Percentiles rank a stretch among this genome's conserved stretches.
phyloP scores from a whole-genome alignment of 1,284 basidiomycete genomes.

The Fistulinella cinereoalba region DNA sequence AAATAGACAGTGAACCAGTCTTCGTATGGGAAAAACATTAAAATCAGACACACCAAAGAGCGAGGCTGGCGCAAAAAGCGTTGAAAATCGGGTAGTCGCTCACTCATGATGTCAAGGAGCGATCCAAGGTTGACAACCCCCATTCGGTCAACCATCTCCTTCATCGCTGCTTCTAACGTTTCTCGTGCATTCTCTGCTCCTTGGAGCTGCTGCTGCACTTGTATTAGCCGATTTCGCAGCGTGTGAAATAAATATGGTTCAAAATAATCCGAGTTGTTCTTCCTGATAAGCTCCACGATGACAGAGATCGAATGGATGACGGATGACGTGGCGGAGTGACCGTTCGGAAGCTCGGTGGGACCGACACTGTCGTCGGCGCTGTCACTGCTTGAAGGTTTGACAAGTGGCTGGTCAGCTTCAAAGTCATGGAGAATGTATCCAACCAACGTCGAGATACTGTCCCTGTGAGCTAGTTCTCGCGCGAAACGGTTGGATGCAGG shows the following conservation, averaged over 20 bases:
- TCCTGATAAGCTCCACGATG: constrained; percentile 94
- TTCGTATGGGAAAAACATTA: constrained; percentile 3
- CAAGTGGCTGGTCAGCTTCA: constrained; percentile 20
- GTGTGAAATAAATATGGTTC: constrained; percentile 99
- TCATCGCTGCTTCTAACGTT: constrained; percentile 77
- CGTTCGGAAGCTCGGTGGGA: constrained; percentile 49
- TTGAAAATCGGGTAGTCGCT: constrained; percentile 71
- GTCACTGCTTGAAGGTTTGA: constrained; percentile 14
- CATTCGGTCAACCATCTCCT: constrained; percentile 85
- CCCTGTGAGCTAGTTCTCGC: constrained; percentile 80
- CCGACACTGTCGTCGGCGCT: constrained; percentile 9
- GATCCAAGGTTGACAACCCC: constrained; percentile 93
- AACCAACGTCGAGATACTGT: constrained; percentile 72
- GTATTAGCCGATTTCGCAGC: constrained; percentile 85
- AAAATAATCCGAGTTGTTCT: constrained; percentile 99
- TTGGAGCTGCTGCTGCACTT: constrained; percentile 71
- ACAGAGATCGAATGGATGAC: constrained; percentile 87
- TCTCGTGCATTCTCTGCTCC: constrained; percentile 61
- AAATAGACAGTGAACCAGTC: constrained; percentile 7
- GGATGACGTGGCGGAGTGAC: constrained; percentile 82
- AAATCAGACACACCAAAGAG: constrained; percentile 63
- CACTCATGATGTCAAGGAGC: constrained; percentile 76
- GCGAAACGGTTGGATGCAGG: constrained; percentile 87
- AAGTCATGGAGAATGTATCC: constrained; percentile 81
- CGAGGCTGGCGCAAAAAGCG: constrained; percentile 70